Evolutionary conservation across 129 eudicot species (phyloP).

Genomic region (Chrysanthemum lavandulifolium): DNA sequence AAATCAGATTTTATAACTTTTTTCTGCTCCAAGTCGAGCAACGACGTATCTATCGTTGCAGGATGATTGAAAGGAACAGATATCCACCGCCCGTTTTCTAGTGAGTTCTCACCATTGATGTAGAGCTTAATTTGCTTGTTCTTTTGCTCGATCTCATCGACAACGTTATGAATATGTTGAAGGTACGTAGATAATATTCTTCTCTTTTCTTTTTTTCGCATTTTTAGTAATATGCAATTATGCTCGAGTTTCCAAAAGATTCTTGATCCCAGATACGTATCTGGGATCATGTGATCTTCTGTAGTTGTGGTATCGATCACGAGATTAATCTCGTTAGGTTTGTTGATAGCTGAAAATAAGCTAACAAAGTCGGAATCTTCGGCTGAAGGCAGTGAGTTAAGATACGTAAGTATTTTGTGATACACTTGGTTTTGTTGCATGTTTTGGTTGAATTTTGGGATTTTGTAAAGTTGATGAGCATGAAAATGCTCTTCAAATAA

Average conservation of each 20-base stretch:
- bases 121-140: constrained; percentile 51
- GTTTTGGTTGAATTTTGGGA: constrained; percentile 79
- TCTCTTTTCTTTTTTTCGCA: constrained; percentile 64
- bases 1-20: constrained; percentile 67
- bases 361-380: constrained; percentile 75
- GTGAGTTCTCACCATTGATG: constrained; percentile 45
- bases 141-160: constrained; percentile 66
- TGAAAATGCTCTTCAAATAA: constrained; percentile 52
- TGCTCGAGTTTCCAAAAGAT: constrained; percentile 61
- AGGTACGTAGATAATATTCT: constrained; percentile 65
- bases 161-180: constrained; percentile 61
- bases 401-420: constrained; percentile 52
- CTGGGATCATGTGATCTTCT: constrained; percentile 32
- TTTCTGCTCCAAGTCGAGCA: constrained; percentile 71
- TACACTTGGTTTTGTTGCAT: constrained; percentile 86
- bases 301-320: constrained; percentile 46
- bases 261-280: constrained; percentile 67
- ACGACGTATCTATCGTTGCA: constrained; percentile 74
- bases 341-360: constrained; percentile 55
- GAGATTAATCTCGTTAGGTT: constrained; percentile 61
- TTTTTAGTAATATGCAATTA: constrained; percentile 49
- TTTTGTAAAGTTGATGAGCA: constrained; percentile 65
- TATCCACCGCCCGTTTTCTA: constrained; percentile 71
- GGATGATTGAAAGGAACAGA: constrained; percentile 78
- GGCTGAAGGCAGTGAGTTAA: constrained; percentile 57